These are phyloP conservation scores for Fusarium annulatum DNA, from an alignment of 2,329 filamentous ascomycete species.

Conservation along the genomic window DNA sequence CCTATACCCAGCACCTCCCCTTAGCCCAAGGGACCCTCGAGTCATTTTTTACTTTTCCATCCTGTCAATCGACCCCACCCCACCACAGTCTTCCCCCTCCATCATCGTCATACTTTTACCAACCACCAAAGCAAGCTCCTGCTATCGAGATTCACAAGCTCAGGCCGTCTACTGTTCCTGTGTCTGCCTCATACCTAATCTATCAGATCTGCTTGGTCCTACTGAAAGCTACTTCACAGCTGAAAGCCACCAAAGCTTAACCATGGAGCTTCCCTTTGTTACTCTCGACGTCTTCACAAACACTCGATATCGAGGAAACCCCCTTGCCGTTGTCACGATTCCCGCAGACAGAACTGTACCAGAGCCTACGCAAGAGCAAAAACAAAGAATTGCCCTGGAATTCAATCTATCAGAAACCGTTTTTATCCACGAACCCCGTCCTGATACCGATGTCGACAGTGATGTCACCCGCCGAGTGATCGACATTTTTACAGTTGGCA, in stretches of 20 bases:
- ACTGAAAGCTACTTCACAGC: slow-evolving; percentile 1
- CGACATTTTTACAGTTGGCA: slow-evolving; percentile 67
- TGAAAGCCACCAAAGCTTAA: slow-evolving; percentile 40
- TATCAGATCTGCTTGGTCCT: background rate
- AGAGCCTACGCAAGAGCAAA: slow-evolving; percentile 61
- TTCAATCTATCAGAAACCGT: slow-evolving; percentile 74
- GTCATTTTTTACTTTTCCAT: slow-evolving; percentile 22
- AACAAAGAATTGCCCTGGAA: slow-evolving; percentile 69
- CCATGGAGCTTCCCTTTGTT: slow-evolving; percentile 59
- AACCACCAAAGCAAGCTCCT: background rate
- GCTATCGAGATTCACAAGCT: slow-evolving; percentile 28
- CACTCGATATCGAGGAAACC: slow-evolving; percentile 65
- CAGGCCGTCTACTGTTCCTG: background rate
- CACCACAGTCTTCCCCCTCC: slow-evolving; percentile 22
- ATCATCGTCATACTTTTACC: slow-evolving; percentile 22
- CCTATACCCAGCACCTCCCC: slow-evolving; percentile 5
- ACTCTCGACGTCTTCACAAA: slow-evolving; percentile 70
- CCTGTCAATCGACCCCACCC: slow-evolving; percentile 18
- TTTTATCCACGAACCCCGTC: slow-evolving; percentile 63
- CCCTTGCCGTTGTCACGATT: slow-evolving; percentile 68
- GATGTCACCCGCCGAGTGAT: slow-evolving; percentile 54
- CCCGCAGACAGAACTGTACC: slow-evolving; percentile 49
- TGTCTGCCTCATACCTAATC: background rate
- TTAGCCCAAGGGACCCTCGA: slow-evolving; percentile 11
- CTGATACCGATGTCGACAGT: slow-evolving; percentile 47